phyloP scores from a whole-genome alignment of 495 filamentous ascomycete species.

The Poronia punctata region DNA sequence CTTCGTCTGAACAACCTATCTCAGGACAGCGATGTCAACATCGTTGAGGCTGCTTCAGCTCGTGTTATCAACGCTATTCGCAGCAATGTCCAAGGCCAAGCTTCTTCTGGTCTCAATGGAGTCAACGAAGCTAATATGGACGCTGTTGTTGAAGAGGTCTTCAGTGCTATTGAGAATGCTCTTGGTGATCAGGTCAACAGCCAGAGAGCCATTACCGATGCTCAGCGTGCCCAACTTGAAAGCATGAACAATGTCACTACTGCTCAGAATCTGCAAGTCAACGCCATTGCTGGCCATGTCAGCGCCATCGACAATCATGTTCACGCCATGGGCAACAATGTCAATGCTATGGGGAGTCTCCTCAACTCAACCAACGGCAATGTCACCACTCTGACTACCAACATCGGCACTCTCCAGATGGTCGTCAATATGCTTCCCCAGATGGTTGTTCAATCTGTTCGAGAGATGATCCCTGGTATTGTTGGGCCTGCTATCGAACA shows the following conservation, averaged over 20 bases:
- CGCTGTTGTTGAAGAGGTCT: slow-evolving; percentile 16
- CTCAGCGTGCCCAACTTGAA: background rate
- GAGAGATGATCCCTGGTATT: slow-evolving; percentile 8
- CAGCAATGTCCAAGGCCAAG: slow-evolving; percentile 11
- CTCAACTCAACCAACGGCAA: slow-evolving; percentile 25
- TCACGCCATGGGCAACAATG: slow-evolving; percentile 21
- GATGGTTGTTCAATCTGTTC: slow-evolving; percentile 7
- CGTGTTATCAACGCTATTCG: slow-evolving; percentile 15
- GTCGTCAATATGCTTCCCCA: slow-evolving; percentile 21
- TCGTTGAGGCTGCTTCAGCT: slow-evolving; percentile 12
- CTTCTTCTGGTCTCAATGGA: slow-evolving; percentile 2
- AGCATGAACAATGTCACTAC: slow-evolving; percentile 1
- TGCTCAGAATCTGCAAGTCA: slow-evolving; percentile 15
- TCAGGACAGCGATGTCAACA: slow-evolving; percentile 4
- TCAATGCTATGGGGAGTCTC: slow-evolving; percentile 18
- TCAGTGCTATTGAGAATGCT: slow-evolving; percentile 12
- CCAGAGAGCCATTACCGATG: background rate
- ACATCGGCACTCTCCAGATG: slow-evolving; percentile 15
- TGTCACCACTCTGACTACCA: slow-evolving; percentile 12
- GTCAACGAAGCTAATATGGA: slow-evolving; percentile 10
- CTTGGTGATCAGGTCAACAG: slow-evolving; percentile 6
- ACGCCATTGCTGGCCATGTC: slow-evolving; percentile 20
- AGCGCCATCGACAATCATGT: slow-evolving; percentile 22
- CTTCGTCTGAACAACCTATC: slow-evolving; percentile 12
- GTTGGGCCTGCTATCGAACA: background rate